A percentile compares a stretch with the other conserved stretches of the same genome.
phyloP scores from a whole-genome alignment of 2,329 filamentous ascomycete species.

The Microascus cirrosus region DNA sequence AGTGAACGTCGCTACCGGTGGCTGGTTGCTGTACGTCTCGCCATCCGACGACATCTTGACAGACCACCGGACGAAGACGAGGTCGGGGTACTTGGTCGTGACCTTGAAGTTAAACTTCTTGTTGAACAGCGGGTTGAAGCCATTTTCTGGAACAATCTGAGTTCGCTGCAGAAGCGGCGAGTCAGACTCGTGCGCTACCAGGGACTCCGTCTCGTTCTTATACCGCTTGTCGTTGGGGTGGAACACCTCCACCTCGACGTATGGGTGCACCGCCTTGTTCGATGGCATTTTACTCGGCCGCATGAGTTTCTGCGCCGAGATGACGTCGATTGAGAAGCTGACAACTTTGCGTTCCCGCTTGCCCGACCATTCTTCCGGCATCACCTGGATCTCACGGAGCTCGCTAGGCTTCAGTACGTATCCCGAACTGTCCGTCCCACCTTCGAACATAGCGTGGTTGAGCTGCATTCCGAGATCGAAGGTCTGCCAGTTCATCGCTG shows the following conservation, averaged over 20 bases:
- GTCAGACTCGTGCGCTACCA: conserved; percentile 28
- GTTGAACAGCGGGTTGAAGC: conserved; percentile 85
- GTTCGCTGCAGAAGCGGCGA: conserved; percentile 70
- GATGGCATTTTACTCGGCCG: conserved; percentile 45
- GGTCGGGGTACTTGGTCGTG: conserved; percentile 86
- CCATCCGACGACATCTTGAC: conserved; percentile 80
- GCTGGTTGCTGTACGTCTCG: conserved; percentile 51
- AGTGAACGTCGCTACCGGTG: conserved; percentile 76
- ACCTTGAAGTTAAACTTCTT: conserved; percentile 69
- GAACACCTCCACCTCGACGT: conserved; percentile 90
- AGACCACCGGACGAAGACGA: conserved; percentile 88
- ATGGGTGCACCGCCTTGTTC: conserved; percentile 74
- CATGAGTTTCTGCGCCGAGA: conserved; percentile 92
- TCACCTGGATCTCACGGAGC: conserved; percentile 60
- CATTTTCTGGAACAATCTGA: conserved; percentile 72
- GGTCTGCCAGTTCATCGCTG: conserved; percentile 95
- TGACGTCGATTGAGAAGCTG: conserved; percentile 74
- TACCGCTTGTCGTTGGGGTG: conserved; percentile 89
- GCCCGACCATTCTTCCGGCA: conserved; percentile 37
- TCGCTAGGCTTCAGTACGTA: conserved; percentile 90
- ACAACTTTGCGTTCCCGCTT: conserved; percentile 75
- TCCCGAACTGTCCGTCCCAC: conserved; percentile 73
- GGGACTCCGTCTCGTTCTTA: conserved; percentile 64
- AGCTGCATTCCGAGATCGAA: conserved; percentile 93
- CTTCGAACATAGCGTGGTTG: conserved; percentile 96